phyloP scores from a whole-genome alignment of 352 stramenopile genomes.

The Phytophthora pluvialis region DNA sequence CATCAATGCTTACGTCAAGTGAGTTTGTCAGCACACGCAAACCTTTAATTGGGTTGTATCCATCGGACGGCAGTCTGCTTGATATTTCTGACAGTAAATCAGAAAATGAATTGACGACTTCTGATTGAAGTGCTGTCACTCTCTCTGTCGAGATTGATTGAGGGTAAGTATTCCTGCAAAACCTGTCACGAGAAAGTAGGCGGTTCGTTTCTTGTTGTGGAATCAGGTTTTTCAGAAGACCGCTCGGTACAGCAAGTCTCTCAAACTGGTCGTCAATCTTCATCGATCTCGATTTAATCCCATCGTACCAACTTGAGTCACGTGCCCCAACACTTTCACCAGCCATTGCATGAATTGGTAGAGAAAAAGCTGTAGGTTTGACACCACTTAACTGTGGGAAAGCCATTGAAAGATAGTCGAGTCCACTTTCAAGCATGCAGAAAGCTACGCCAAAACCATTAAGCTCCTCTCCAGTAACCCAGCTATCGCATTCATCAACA shows the following conservation, averaged over 20 bases:
- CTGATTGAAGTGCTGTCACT: conserved; percentile 25
- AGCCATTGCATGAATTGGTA: conserved; percentile 22
- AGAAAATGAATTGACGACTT: conserved; percentile 41
- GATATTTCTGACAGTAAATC: conserved; percentile 52
- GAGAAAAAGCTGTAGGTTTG: conserved; percentile 26
- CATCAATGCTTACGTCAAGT: conserved; percentile 44
- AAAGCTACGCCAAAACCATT: conserved; percentile 65
- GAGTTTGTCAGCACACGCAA: conserved; percentile 45
- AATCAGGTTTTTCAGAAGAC: conserved; percentile 30
- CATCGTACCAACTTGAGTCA: conserved; percentile 21
- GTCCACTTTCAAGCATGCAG: conserved; percentile 45
- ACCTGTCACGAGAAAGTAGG: conserved; percentile 18
- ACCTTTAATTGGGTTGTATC: conserved; percentile 31
- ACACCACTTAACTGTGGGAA: conserved; percentile 34
- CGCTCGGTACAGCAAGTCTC: conserved; percentile 32
- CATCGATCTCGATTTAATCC: conserved; percentile 21
- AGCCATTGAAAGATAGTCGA: conserved; percentile 30
- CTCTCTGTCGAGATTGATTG: conserved; percentile 49
- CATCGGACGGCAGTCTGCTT: conserved; percentile 37
- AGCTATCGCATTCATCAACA: conserved; percentile 29
- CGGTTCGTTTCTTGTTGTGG: conserved; percentile 25
- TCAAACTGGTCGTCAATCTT: conserved; percentile 45
- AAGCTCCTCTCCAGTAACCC: conserved; percentile 36
- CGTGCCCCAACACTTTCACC: not conserved
- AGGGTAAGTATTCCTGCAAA: conserved; percentile 12